phyloP scores from a whole-genome alignment of 441 rosid genomes.

The Omphalea diandra region DNA sequence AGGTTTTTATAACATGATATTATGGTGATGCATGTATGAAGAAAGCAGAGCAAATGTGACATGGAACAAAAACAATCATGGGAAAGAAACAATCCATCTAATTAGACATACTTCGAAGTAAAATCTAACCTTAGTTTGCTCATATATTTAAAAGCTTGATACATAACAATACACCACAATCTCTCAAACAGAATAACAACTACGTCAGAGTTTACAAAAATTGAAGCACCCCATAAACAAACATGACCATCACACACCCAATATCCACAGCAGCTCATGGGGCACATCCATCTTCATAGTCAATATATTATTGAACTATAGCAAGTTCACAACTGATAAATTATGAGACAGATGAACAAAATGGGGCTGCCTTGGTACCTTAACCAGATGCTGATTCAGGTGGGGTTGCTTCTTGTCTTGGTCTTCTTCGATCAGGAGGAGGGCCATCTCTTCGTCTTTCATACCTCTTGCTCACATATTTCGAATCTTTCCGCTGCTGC shows the following conservation, averaged over 20 bases:
- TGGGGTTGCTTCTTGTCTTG: conserved; percentile 44
- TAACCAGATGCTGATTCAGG: conserved; percentile 47
- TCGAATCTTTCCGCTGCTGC: conserved; percentile 52
- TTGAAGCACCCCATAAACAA: background rate
- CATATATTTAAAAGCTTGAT: too few species aligned
- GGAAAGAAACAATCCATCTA: background rate
- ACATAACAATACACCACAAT: background rate
- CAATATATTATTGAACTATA: background rate
- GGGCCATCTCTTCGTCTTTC: conserved; percentile 85
- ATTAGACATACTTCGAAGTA: background rate
- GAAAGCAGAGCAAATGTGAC: background rate
- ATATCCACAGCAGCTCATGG: background rate
- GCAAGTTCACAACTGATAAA: background rate
- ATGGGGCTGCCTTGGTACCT: background rate
- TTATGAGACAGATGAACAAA: background rate
- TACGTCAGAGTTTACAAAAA: background rate
- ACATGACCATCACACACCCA: background rate
- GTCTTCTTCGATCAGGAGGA: conserved; percentile 57
- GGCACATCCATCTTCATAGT: background rate
- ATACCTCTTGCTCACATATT: conserved; percentile 56
- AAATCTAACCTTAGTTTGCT: background rate
- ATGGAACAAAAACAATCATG: background rate
- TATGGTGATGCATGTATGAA: background rate
- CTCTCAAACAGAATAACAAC: too few species aligned
- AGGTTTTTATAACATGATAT: background rate